Evolutionary conservation across 2,329 filamentous ascomycete genomes (phyloP), one percentile per base, ranked within the genome.

Genomic region (Cyclaneusma minus): DNA sequence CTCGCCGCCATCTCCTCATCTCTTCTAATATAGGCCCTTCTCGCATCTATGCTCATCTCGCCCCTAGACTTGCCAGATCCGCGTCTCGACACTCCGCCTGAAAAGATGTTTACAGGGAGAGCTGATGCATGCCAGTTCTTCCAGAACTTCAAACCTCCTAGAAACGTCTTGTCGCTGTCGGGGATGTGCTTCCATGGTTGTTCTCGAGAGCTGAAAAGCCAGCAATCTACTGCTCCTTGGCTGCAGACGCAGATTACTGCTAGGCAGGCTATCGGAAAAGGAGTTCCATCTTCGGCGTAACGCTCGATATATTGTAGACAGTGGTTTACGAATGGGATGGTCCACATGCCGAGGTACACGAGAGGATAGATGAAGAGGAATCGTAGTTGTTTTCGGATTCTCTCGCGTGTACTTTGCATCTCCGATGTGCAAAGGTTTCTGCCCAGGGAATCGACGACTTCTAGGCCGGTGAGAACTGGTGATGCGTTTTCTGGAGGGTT

Each of bases 351-450:
- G 12, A 79, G 58, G 48, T 87, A 85, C 4, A 78, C 63, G 11
- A 75, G 45, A 0, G 80, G 80, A 45, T 87, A 87, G 24, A 83
- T 68, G 49, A 85, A 82, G 11, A 84, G 58, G 16, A 77, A 63
- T 16, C 74, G 66, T 3, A 84, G 59, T 41, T 84, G 77, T 7
- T 72, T 64, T 22, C 66, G 62, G 31, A 80, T 72, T 31, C 63
- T 65, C 10, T 61, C 53, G 8, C 69, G 61, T 2, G 44, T 44
- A 3, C 37, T 36, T 6, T 62, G 46, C 38, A 54, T 45, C 24
- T 48, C 40, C 3, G 43, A 43, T 3, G 47, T 43, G 1, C 41
- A 45, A 5, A 48, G 35, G 11, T 43, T 42, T 14, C 45, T 40
- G 6, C 39, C 39, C 12, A 30, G 28, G 8, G 39, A 41, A 18